Evolutionary conservation across 768 basidiomycete species (phyloP).

Genomic region (Mycena epipterygia): DNA sequence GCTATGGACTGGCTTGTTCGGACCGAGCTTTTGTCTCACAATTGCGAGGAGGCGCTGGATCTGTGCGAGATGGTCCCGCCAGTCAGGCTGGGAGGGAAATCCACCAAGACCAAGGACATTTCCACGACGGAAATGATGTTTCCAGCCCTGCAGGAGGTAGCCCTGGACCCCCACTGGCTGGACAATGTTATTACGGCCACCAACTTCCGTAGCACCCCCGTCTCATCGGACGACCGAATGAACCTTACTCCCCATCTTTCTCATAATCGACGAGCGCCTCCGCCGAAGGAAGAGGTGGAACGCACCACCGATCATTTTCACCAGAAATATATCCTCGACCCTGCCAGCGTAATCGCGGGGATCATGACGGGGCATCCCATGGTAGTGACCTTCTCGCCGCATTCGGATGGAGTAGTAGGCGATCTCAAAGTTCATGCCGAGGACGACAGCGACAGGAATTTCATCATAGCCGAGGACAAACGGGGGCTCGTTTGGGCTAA

Average conservation of each 20-base stretch:
- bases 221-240: not conserved
- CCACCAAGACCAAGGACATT: slow-evolving; percentile 1
- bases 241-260: not conserved
- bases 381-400: not conserved
- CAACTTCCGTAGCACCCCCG: not conserved
- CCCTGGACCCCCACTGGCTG: not conserved
- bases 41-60: not conserved
- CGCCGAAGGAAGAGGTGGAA: not conserved
- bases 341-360: not conserved
- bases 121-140: not conserved
- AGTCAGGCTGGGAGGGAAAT: not conserved
- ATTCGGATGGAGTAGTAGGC: not conserved
- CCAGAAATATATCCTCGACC: not conserved
- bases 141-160: not conserved
- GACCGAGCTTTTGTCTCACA: too few species aligned
- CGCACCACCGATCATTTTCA: slow-evolving; percentile 2
- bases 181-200: not conserved
- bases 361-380: not conserved
- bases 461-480: slow-evolving; percentile 5
- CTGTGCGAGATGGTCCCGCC: not conserved
- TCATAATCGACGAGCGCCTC: not conserved
- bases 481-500: not conserved
- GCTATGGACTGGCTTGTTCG: too few species aligned
- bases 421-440: not conserved
- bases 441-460: not conserved